Percentiles rank a stretch among this genome's conserved stretches.
Conservation (phyloP, 2,329 filamentous ascomycete genomes). For the Hypomyces perniciosus region DNA sequence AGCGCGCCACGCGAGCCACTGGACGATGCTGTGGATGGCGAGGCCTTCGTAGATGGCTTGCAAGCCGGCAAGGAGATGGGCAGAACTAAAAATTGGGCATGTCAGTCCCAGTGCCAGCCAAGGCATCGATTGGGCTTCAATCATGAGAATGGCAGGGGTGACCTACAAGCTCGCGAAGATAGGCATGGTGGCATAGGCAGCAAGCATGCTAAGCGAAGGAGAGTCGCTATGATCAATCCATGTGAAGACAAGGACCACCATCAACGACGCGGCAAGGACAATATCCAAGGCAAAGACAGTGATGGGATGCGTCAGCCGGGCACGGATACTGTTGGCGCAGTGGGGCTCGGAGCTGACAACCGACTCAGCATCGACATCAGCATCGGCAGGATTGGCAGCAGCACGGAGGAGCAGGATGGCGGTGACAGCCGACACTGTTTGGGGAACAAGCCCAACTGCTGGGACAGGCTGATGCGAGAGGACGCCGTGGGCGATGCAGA, state of each 20-base stretch:
- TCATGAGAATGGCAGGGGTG: neutral
- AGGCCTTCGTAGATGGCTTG: constrained; percentile 35
- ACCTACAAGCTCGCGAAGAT: constrained; percentile 36
- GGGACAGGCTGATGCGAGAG: constrained; percentile 30
- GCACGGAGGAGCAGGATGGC: constrained; percentile 20
- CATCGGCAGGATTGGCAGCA: constrained; percentile 3
- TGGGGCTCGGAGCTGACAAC: neutral
- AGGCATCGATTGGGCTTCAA: neutral
- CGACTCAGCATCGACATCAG: constrained; percentile 6
- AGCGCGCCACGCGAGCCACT: constrained; percentile 34
- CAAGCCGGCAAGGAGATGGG: constrained; percentile 33
- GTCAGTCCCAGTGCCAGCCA: too few species aligned
- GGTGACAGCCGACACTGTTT: constrained; percentile 29
- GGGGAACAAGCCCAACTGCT: constrained; percentile 34
- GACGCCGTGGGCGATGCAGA: constrained; percentile 34
- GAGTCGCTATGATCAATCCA: constrained; percentile 27
- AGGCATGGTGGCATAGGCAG: constrained; percentile 37
- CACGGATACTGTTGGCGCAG: constrained; percentile 4
- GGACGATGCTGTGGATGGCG: constrained; percentile 32
- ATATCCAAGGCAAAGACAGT: constrained; percentile 33
- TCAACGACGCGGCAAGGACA: constrained; percentile 29
- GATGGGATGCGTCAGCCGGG: constrained; percentile 25
- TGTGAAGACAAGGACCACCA: constrained; percentile 36
- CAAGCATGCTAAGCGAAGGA: constrained; percentile 33
- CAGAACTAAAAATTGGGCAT: constrained; percentile 21